Base-by-base conservation (phyloP, 352 stramenopile genomes). In the Phytophthora tubulina region DNA sequence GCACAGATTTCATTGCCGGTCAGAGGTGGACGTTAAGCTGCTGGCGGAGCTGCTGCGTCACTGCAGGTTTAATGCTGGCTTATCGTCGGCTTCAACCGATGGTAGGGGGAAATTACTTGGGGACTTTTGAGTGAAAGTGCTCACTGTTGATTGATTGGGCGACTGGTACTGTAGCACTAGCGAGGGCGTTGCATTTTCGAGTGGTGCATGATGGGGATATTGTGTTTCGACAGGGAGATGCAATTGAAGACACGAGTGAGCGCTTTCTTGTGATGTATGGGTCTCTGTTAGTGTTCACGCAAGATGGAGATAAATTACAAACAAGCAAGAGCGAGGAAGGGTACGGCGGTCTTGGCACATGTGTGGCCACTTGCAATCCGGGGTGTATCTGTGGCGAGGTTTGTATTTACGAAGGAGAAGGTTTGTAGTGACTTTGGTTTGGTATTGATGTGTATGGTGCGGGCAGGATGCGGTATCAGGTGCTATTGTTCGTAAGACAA, bases 11-110 rank as follows among this genome's bases (percentile, higher is more conserved):
- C 66, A 84, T 38, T 73, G 77, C 32, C 71, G 81, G 31, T 78
- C 71, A 3, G 79, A 87, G n/a, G 41, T 85, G 15, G 81, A 86
- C 58, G 58, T 87, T 38, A 89, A 87, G 61, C 56, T 89, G 7
- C 45, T 89, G 59, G 75, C 52, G 5, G 75, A 76, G 38, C 80
- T 87, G 13, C 70, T 89, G 10, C 57, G 63, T 10, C 61, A 80
- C 4, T 74, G 64, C 27, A 84, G 63, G 30, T 85, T 85, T 42
- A 66, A 77, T 31, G 32, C 53, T 2, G 65, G 45, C 0, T 55
- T 87, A 1, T 76, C 81, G 5, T 76, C 74, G n/a, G 71, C 70
- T 1, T 84, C 81, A 0, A 62, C 82, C 11, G 81, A 89, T 32
- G 79, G 79, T 86, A 38, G 15, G 33, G 30, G 17, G 9, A 9